Evolutionary conservation across 495 filamentous ascomycete species (phyloP), one percentile per base, ranked within the genome.

Genomic region (Penicillium malachiteum): DNA sequence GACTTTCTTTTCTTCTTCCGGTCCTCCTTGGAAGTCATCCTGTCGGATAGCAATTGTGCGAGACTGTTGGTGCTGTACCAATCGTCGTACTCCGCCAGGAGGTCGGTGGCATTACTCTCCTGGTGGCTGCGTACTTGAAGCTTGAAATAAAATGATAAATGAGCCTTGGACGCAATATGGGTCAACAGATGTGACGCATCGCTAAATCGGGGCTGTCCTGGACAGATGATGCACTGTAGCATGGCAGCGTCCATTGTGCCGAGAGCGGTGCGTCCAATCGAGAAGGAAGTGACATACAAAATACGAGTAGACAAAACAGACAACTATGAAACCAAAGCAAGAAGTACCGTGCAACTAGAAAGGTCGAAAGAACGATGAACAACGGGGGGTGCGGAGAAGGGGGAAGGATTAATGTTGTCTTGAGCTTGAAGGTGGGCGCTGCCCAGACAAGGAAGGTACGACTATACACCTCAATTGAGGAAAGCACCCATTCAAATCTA

Each of bases 171-270:
- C 21, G 84, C 79, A 14, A 95, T 79, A 62, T 97, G 92, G 33
- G 92, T 97, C 54, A 97, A 79, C 21, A 96, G 77, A 63, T 96
- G 92, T 13, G 91, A 95, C 33, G 90, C 71, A 65, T 97, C 92
- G 48, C 91, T 94, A 71, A 96, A 97, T 38, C 66, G 74, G 10
- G 90, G 88, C 50, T 79, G 82, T 59, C 87, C 88, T 6, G 86
- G 84, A 69, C 92, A 96, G 59, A 93, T 83, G 54, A 75, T 87
- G 81, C 92, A 96, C 58, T 80, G 72, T 30, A 96, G 81, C 41
- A 85, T 81, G 58, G 91, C 80, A 21, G 63, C 58, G 59, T 73
- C 70, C 79, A 82, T 81, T 49, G 60, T 35, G 50, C 37, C 39
- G 32, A 37, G 44, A 37, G 38, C 30, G 47, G 44, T 45, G 18